Conservation (phyloP, 2,329 filamentous ascomycete genomes). For the Thielaviopsis ethacetica region DNA sequence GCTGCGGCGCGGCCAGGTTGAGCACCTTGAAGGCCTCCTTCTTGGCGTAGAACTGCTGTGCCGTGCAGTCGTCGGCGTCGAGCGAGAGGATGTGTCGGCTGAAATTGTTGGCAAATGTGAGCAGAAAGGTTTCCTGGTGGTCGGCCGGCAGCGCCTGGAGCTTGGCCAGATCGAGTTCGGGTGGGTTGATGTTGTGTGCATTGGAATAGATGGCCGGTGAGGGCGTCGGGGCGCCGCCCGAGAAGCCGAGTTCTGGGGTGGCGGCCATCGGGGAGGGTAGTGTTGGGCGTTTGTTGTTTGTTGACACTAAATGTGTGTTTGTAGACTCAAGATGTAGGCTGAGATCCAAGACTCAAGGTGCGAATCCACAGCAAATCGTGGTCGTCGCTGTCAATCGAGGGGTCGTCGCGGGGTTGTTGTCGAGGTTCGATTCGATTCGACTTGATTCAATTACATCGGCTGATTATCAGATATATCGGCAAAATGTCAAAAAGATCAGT, state of each 20-base stretch:
- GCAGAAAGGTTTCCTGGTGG: slow-evolving; percentile 86
- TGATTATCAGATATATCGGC: no score
- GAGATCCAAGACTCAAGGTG: background rate
- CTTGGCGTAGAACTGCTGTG: slow-evolving; percentile 83
- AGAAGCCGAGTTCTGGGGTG: slow-evolving; percentile 1
- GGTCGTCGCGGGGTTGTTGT: no score
- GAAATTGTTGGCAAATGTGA: slow-evolving; percentile 74
- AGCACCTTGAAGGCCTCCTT: slow-evolving; percentile 90
- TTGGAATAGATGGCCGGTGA: slow-evolving; percentile 15
- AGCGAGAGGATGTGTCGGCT: slow-evolving; percentile 64
- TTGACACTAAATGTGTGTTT: background rate
- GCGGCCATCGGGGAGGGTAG: background rate
- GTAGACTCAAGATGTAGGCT: background rate
- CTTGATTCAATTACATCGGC: no score
- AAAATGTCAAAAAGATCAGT: no score
- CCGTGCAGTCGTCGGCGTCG: slow-evolving; percentile 62
- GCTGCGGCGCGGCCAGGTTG: slow-evolving; percentile 62
- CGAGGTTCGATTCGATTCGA: no score
- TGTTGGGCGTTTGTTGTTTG: background rate
- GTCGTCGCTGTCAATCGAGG: no score
- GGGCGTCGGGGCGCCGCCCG: background rate
- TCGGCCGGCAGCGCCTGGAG: slow-evolving; percentile 78
- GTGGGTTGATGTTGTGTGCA: slow-evolving; percentile 32
- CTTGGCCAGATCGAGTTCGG: slow-evolving; percentile 79
- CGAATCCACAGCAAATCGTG: background rate